Base-by-base conservation (phyloP, 2,329 filamentous ascomycete genomes). In the Falciphora oryzae region DNA sequence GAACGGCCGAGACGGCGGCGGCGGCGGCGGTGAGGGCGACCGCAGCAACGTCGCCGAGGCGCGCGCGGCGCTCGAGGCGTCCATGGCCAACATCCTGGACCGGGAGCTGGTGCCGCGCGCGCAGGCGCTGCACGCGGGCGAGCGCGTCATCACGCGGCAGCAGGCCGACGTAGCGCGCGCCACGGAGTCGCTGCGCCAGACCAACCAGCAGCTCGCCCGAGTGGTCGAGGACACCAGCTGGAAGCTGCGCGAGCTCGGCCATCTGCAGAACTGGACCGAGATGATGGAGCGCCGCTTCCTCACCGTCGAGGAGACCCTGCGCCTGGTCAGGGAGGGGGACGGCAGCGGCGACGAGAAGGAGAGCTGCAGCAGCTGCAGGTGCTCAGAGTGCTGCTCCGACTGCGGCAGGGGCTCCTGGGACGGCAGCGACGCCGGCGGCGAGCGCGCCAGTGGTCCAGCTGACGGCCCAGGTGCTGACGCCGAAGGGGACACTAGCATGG, bases 181-280 rank as follows among this genome's bases (percentile, higher is more conserved):
- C 66, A 87, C 87, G 7, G 83, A 80, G 1, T 82, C 75, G 2
- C 75, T 93, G 73, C 78, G 83, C 61, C 82, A 82, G 68, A 88
- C 92, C 73, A 88, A 83, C 71, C 85, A 88, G 67, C 84, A 85
- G 75, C 82, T 91, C 72, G 83, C 85, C 68, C 83, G 83, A 68
- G 80, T 91, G 69, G 86, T 87, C 6, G 83, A 84, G 69, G 82
- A 81, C 65, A 87, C 88, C 50, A 83, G 85, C 59, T 82, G 83
- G 68, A 83, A 82, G 71, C 78, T 94, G 66, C 93, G 93, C 78
- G 90, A 93, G 80, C 80, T 93, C 67, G 90, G 91, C 29, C 88
- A 93, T 73, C 85, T 94, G 72, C 90, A 94, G 80, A 93, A 93
- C 75, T 95, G 91, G 91, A 90, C 91, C 28, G 91, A 95, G 82